A percentile compares a stretch with the other conserved stretches of the same genome.
Conservation (phyloP, 805 yeast species). For the Dipodascus geniculatus region DNA sequence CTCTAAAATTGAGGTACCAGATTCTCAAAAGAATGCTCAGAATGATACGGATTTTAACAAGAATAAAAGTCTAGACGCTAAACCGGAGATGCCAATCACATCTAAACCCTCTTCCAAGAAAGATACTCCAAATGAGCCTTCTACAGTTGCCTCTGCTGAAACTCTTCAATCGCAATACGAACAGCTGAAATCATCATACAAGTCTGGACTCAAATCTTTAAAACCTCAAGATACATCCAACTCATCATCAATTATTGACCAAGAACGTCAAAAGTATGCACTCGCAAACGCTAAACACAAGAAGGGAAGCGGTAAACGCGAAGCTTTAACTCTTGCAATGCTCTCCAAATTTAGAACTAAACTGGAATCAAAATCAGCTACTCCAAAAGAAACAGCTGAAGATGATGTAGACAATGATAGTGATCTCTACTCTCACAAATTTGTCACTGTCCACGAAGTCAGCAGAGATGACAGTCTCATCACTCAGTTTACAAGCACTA, state of each 20-base stretch:
- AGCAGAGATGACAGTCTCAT: not conserved
- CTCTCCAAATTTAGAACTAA: conserved; percentile 22
- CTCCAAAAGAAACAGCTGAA: not conserved
- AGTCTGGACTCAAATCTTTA: not conserved
- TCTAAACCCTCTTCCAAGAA: too few species aligned
- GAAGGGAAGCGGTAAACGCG: conserved; percentile 14
- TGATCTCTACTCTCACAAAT: not conserved
- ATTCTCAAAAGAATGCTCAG: too few species aligned
- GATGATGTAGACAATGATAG: not conserved
- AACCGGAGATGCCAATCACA: too few species aligned
- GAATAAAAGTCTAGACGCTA: too few species aligned
- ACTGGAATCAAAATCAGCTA: conserved; percentile 5
- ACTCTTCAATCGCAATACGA: conserved; percentile 1
- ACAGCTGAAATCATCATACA: conserved; percentile 1
- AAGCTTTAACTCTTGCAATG: conserved; percentile 20
- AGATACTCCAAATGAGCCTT: too few species aligned
- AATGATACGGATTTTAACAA: too few species aligned
- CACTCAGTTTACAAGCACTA: not conserved
- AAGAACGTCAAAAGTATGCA: conserved; percentile 2
- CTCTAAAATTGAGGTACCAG: too few species aligned
- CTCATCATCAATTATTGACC: not conserved
- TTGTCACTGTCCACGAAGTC: not conserved
- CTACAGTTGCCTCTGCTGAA: conserved; percentile 5
- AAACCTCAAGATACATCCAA: not conserved
- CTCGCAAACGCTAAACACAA: conserved; percentile 4